Conservation (phyloP, 169 alveolate species). For the Neospora caninum region DNA sequence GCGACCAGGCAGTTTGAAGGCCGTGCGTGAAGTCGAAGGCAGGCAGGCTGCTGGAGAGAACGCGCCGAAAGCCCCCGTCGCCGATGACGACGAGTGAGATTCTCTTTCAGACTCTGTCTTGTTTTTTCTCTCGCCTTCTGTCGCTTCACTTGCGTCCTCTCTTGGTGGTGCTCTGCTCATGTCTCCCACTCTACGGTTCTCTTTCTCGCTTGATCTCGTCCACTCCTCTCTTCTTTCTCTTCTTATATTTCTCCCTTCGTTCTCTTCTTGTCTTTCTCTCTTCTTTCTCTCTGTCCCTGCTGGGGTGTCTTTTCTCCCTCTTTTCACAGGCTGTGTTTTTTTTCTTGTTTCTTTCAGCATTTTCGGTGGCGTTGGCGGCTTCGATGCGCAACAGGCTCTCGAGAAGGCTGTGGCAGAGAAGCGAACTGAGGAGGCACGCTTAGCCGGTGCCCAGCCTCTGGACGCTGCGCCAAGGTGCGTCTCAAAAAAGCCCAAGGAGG, state of each 20-base stretch:
- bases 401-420: neutral
- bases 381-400: slow-evolving; percentile 34
- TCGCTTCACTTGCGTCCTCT: neutral
- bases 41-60: neutral
- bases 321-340: neutral
- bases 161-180: neutral
- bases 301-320: neutral
- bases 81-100: slow-evolving; percentile 25
- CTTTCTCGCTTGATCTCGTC: neutral
- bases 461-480: neutral
- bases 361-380: slow-evolving; percentile 37
- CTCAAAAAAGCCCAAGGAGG: neutral
- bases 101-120: neutral
- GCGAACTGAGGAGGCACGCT: neutral
- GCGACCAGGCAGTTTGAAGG: slow-evolving; percentile 28
- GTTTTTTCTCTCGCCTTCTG: neutral
- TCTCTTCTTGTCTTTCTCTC: neutral
- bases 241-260: neutral
- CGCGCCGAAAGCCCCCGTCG: neutral
- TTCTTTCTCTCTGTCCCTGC: neutral
- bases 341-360: neutral
- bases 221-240: neutral
- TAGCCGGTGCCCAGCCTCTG: neutral
- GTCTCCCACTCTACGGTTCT: neutral
- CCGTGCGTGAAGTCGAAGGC: slow-evolving; percentile 20